Base-by-base conservation (phyloP, 106 monocot genomes). In the Hemerocallis citrina region DNA sequence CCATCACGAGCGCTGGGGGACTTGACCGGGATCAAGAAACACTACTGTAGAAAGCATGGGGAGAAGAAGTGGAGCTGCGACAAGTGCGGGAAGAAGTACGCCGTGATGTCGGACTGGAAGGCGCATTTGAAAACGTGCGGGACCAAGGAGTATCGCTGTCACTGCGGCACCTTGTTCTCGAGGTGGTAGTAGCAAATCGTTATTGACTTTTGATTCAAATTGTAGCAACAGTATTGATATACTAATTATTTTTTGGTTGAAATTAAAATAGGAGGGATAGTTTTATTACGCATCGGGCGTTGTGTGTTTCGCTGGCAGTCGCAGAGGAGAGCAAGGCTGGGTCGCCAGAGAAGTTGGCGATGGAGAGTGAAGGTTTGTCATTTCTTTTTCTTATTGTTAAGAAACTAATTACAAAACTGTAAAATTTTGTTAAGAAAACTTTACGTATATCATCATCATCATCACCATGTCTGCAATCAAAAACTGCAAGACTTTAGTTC, bases 51-150 rank as follows among this genome's bases (percentile, higher is more conserved):
- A 22, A 88, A 88, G 70, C 88, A 88, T 57, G 88, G 88, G 2
- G 88, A 88, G 79, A 88, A 88, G 88, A 83, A 79, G 43, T 88
- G 82, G 87, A 79, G 79, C 67, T 88, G 87, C 79, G 83, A 79
- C 42, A 82, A 79, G 72, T 88, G 87, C 72, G 79, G 79, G 3
- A 88, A 88, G 76, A 75, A 75, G 24, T 89, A 89, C 74, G 89
- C 89, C 14, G 89, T 89, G 16, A 84, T 85, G 70, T 85, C 89
- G 15, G 89, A 89, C 72, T 81, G 84, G 85, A 89, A 89, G 72
- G 89, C 89, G 21, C 89, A 89, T 50, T 49, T 41, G 52, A 89
- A 89, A 78, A 81, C 78, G 37, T 86, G 91, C 69, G 91, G 91
- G 38, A 86, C 86, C 19, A 75, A 86, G 21, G 91, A 86, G 68